phyloP scores from a whole-genome alignment of 129 eudicot species.

The Ambrosia artemisiifolia region DNA sequence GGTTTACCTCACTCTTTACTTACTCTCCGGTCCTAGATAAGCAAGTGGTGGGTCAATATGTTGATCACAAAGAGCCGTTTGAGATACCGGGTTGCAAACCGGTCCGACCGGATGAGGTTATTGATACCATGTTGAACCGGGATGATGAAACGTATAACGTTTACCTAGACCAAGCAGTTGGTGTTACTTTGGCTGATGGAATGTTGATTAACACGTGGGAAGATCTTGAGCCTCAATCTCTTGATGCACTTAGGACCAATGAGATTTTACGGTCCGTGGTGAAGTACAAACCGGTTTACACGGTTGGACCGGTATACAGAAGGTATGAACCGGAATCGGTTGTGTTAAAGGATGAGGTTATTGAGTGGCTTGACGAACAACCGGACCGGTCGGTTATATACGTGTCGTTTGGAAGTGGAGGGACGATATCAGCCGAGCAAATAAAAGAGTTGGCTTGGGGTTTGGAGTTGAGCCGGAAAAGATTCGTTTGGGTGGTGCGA shows the following conservation, averaged over 20 bases:
- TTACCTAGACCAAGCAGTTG: conserved; percentile 26
- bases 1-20: conserved; percentile 37
- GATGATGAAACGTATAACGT: conserved; percentile 36
- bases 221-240: conserved; percentile 44
- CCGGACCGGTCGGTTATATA: conserved; percentile 49
- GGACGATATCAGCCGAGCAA: conserved; percentile 36
- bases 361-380: conserved; percentile 60
- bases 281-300: conserved; percentile 48
- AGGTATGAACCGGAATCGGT: conserved; percentile 17
- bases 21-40: conserved; percentile 45
- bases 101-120: conserved; percentile 50
- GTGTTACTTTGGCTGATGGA: conserved; percentile 44
- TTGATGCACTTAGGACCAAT: conserved; percentile 36
- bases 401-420: conserved; percentile 58
- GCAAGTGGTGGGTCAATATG: conserved; percentile 47
- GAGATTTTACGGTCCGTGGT: conserved; percentile 22
- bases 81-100: conserved; percentile 64
- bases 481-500: conserved; percentile 55
- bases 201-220: conserved; percentile 67
- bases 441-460: conserved; percentile 47
- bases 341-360: conserved; percentile 18
- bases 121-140: conserved; percentile 59
- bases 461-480: conserved; percentile 41
- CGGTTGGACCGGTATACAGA: conserved; percentile 59
- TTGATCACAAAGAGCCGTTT: conserved; percentile 41